phyloP scores from a whole-genome alignment of 139 green algal species.

The Diplosphaera chodatii region DNA sequence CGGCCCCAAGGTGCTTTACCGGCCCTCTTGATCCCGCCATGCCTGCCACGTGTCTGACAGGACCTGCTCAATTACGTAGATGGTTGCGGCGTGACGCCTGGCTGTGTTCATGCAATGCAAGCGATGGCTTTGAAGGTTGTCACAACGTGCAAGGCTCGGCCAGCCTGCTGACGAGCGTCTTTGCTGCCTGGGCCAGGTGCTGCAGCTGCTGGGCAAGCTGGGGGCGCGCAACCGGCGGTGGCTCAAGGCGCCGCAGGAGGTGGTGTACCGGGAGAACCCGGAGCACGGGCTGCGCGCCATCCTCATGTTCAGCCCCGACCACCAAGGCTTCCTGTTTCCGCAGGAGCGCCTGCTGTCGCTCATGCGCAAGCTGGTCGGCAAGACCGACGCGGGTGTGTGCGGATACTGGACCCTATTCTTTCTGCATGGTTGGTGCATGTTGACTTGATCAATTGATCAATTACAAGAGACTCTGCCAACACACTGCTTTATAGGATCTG shows the following conservation, averaged over 20 bases:
- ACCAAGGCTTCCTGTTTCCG: slow-evolving; percentile 87
- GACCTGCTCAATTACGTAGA: too few species aligned
- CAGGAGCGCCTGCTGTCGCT: slow-evolving; percentile 74
- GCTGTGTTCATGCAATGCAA: too few species aligned
- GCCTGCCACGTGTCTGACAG: too few species aligned
- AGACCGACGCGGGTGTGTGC: not conserved
- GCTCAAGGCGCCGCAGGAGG: slow-evolving; percentile 56
- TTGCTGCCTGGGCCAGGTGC: slow-evolving; percentile 16
- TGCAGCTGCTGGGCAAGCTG: slow-evolving; percentile 93
- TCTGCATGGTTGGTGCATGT: too few species aligned
- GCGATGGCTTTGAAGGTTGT: too few species aligned
- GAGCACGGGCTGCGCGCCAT: slow-evolving; percentile 95
- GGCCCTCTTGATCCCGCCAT: too few species aligned
- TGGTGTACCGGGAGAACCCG: slow-evolving; percentile 84
- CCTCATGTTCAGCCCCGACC: slow-evolving; percentile 82
- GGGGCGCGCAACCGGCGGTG: slow-evolving; percentile 86
- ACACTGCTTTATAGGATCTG: too few species aligned
- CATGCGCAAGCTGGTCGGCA: not conserved
- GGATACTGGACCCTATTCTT: too few species aligned
- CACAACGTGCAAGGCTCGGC: not conserved
- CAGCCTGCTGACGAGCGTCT: not conserved
- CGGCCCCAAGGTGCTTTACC: slow-evolving; percentile 67
- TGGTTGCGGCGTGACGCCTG: too few species aligned
- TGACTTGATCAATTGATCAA: too few species aligned
- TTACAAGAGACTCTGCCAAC: too few species aligned